A percentile compares a stretch with the other conserved stretches of the same genome.
Conservation (phyloP, 2,329 filamentous ascomycete genomes). For the Fusarium nanum region DNA sequence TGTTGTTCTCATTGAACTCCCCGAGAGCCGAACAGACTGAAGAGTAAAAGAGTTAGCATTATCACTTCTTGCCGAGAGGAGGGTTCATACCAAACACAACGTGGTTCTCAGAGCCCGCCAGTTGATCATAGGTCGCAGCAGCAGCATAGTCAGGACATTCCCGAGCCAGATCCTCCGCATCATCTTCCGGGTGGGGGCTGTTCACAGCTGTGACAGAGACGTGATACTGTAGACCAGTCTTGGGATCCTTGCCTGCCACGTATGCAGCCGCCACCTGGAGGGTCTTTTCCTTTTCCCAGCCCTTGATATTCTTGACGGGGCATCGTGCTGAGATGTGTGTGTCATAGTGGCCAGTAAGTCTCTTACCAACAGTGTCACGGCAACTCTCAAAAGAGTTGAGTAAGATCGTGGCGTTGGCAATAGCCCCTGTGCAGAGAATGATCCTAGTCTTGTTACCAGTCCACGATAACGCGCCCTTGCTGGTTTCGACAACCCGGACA, state of each 20-base stretch:
- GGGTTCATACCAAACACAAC: neutral
- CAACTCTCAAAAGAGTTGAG: neutral
- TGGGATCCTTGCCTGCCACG: neutral
- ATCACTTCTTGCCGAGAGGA: neutral
- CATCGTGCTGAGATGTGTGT: conserved; percentile 1
- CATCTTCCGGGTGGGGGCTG: neutral
- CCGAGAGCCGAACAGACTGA: neutral
- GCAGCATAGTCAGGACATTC: conserved; percentile 2
- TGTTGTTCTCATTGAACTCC: neutral
- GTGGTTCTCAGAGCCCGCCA: neutral
- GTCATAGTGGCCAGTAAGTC: neutral
- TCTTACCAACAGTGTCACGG: neutral
- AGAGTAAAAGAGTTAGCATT: neutral
- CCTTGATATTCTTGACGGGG: neutral
- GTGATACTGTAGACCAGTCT: conserved; percentile 1
- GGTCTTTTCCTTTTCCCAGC: neutral
- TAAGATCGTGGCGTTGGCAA: neutral
- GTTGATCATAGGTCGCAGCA: conserved; percentile 1
- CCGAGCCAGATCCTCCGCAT: neutral
- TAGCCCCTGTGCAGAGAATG: conserved; percentile 1
- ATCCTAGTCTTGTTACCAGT: neutral
- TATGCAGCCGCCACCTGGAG: neutral
- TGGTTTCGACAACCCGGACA: neutral
- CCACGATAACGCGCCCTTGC: neutral
- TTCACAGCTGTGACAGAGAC: neutral